Evolutionary conservation across 192 early-diverging fungal genomes (phyloP).

Genomic region (Linnemannia elongata): DNA sequence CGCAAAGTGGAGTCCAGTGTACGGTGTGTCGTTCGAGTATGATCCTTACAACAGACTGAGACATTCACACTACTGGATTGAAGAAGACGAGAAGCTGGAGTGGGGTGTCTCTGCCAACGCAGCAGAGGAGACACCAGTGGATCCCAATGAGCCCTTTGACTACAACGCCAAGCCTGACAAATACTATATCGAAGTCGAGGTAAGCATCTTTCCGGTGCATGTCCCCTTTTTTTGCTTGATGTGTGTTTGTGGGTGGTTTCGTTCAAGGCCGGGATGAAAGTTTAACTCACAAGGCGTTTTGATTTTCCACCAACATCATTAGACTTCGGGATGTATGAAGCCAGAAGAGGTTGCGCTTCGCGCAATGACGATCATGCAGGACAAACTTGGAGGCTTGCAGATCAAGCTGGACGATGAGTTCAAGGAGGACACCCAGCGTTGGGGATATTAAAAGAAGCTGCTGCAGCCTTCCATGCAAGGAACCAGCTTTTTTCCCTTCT

Average conservation of each 20-base stretch:
- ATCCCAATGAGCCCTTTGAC: constrained; percentile 75
- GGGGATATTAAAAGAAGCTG: constrained; percentile 33
- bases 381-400: constrained; percentile 79
- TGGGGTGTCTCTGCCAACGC: constrained; percentile 81
- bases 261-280: neutral
- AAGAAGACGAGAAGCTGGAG: constrained; percentile 86
- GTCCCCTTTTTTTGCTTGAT: neutral
- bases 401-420: constrained; percentile 61
- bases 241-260: neutral
- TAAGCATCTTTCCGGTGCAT: constrained; percentile 35
- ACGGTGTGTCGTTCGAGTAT: constrained; percentile 94
- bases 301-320: neutral
- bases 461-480: neutral
- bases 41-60: constrained; percentile 95
- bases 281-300: neutral
- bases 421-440: constrained; percentile 53
- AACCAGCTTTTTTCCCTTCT: neutral
- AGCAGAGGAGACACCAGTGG: constrained; percentile 66
- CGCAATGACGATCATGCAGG: constrained; percentile 78
- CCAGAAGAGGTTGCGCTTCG: constrained; percentile 79
- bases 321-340: constrained; percentile 81
- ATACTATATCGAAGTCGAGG: constrained; percentile 85
- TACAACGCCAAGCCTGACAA: constrained; percentile 84
- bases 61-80: constrained; percentile 95
- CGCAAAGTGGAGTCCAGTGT: constrained; percentile 96